Evolutionary conservation across 208 protist species (phyloP).

Genomic region (Trypanosoma caninum): DNA sequence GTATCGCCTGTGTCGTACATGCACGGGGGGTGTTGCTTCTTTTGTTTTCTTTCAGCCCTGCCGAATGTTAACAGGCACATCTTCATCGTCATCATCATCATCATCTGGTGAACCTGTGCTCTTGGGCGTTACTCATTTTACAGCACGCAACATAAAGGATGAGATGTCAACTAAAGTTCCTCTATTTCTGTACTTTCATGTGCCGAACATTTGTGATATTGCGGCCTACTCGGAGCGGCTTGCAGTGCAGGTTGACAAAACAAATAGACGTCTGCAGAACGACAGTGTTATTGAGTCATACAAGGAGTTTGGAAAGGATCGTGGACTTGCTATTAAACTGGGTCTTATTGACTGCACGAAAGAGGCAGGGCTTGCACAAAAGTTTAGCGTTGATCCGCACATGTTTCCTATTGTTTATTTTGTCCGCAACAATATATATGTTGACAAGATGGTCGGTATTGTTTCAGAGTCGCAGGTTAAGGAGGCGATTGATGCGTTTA

Average conservation of each 20-base stretch:
- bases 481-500: conserved; percentile 84
- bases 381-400: conserved; percentile 71
- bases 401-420: conserved; percentile 87
- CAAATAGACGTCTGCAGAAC: conserved; percentile 49
- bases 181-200: conserved; percentile 81
- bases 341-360: conserved; percentile 74
- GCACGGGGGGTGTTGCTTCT: not conserved
- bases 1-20: not conserved
- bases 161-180: conserved; percentile 78
- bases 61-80: not conserved
- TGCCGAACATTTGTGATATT: conserved; percentile 71
- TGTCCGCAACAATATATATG: conserved; percentile 55
- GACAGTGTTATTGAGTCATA: conserved; percentile 52
- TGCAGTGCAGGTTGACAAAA: conserved; percentile 61
- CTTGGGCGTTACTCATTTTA: conserved; percentile 66
- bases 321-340: conserved; percentile 80
- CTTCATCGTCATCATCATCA: not conserved
- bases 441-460: conserved; percentile 76
- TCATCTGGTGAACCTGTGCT: too few relatives aligned
- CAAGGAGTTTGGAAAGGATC: conserved; percentile 75
- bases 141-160: conserved; percentile 59
- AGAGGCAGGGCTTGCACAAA: conserved; percentile 53
- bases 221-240: conserved; percentile 59
- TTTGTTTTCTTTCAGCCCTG: not conserved
- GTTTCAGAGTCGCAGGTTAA: conserved; percentile 81